phyloP scores from a whole-genome alignment of 2,329 filamentous ascomycete species.

The Albophoma yamanashiensis region DNA sequence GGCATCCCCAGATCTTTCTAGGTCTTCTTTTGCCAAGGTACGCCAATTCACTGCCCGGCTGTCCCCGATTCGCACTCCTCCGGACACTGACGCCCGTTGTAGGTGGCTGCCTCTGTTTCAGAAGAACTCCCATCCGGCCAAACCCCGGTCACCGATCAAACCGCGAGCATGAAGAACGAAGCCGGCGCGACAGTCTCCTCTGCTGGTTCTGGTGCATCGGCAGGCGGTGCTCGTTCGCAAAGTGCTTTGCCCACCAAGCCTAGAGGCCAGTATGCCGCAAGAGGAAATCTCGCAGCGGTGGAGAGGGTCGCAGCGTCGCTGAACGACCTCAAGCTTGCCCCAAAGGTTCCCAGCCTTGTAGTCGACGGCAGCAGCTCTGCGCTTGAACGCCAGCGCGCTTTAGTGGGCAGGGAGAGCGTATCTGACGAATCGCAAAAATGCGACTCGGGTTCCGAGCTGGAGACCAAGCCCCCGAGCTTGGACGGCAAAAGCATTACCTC shows the following conservation, averaged over 20 bases:
- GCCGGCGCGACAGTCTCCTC: conserved; percentile 4
- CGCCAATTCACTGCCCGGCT: conserved; percentile 6
- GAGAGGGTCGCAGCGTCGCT: conserved; percentile 17
- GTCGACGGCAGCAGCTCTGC: conserved; percentile 38
- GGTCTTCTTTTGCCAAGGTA: conserved; percentile 72
- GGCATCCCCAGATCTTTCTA: conserved; percentile 36
- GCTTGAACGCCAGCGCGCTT: conserved; percentile 22
- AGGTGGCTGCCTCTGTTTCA: conserved; percentile 38
- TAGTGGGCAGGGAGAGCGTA: conserved; percentile 29
- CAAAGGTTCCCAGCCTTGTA: conserved; percentile 28
- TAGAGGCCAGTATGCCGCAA: conserved; percentile 4
- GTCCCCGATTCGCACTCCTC: neutral
- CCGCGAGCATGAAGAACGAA: conserved; percentile 11
- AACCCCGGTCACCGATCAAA: conserved; percentile 2
- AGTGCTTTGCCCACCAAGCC: conserved; percentile 9
- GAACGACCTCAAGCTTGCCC: conserved; percentile 17
- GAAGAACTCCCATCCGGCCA: conserved; percentile 11
- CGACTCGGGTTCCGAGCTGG: conserved; percentile 53
- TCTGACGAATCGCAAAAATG: conserved; percentile 48
- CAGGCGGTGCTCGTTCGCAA: conserved; percentile 3
- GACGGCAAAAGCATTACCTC: conserved; percentile 94
- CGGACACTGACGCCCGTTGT: neutral
- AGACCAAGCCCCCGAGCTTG: conserved; percentile 76
- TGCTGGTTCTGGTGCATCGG: conserved; percentile 1
- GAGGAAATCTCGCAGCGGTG: conserved; percentile 10